Evolutionary conservation across 2,329 filamentous ascomycete genomes (phyloP).

Genomic region (Neopestalotiopsis rosae): DNA sequence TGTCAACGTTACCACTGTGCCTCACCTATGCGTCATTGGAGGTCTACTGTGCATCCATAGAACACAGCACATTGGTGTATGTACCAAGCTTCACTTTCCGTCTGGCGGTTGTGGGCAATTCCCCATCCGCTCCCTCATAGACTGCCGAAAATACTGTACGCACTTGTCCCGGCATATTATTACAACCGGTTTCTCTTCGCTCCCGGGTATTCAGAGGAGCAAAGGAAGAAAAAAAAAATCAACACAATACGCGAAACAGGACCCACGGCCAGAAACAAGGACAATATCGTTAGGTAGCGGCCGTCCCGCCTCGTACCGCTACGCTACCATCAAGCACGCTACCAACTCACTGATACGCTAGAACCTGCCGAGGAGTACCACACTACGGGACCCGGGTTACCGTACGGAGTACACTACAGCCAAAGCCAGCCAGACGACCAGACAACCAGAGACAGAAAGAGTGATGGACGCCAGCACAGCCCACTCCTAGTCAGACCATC

Average conservation of each 20-base stretch:
- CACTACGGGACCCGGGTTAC: too few relatives aligned
- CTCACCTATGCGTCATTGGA: conserved; percentile 5
- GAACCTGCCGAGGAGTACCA: neutral
- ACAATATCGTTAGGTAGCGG: neutral
- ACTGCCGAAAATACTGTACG: neutral
- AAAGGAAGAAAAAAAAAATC: neutral
- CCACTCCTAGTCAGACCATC: conserved; percentile 10
- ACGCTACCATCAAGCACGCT: neutral
- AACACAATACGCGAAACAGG: neutral
- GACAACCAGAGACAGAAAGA: neutral
- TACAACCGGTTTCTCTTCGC: neutral
- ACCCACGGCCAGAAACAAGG: neutral
- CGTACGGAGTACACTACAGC: neutral
- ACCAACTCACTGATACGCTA: neutral
- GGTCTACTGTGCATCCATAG: neutral
- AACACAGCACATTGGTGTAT: neutral
- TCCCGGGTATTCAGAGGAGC: neutral
- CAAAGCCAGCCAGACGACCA: neutral
- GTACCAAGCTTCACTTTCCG: neutral
- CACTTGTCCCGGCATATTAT: neutral
- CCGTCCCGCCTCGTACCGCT: conserved; percentile 14
- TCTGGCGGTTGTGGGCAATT: neutral
- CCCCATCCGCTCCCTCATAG: neutral
- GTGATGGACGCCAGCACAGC: conserved; percentile 5
- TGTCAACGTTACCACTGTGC: conserved; percentile 3